Evolutionary conservation across 768 basidiomycete species (phyloP).

Genomic region (Xerocomellus intermedius): DNA sequence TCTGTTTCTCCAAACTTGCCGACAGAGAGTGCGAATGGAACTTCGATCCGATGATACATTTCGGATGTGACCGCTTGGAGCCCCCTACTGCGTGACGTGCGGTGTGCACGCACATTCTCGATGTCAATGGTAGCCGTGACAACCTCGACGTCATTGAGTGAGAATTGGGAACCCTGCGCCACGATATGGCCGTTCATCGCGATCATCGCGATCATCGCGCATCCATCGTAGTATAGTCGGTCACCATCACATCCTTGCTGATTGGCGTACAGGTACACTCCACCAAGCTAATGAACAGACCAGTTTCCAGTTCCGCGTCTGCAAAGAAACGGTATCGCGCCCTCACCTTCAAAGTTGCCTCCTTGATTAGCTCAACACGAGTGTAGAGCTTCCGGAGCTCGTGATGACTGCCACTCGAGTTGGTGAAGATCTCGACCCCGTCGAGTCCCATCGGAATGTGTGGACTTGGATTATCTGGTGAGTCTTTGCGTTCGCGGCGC

Average conservation of each 20-base stretch:
- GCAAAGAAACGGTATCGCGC: background rate
- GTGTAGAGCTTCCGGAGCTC: conserved; percentile 94
- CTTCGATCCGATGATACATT: conserved; percentile 78
- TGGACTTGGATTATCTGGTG: conserved; percentile 52
- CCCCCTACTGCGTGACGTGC: conserved; percentile 78
- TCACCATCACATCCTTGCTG: conserved; percentile 99
- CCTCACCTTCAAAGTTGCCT: conserved; percentile 88
- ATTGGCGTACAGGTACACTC: conserved; percentile 96
- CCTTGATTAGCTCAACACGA: conserved; percentile 92
- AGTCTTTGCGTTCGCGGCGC: background rate
- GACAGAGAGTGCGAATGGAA: conserved; percentile 73
- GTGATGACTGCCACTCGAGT: conserved; percentile 97
- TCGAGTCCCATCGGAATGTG: conserved; percentile 98
- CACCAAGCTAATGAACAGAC: conserved; percentile 68
- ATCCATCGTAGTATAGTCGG: conserved; percentile 96
- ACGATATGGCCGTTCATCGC: conserved; percentile 90
- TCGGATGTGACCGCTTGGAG: conserved; percentile 83
- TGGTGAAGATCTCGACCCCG: conserved; percentile 98
- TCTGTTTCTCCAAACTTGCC: conserved; percentile 68
- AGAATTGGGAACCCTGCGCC: conserved; percentile 97
- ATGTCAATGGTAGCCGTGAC: conserved; percentile 95
- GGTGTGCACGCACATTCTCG: conserved; percentile 91
- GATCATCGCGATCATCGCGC: conserved; percentile 94
- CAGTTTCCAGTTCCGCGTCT: background rate
- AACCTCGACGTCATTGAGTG: conserved; percentile 93